Evolutionary conservation across 2,329 filamentous ascomycete genomes (phyloP).

Genomic region (Trichophyton verrucosum): DNA sequence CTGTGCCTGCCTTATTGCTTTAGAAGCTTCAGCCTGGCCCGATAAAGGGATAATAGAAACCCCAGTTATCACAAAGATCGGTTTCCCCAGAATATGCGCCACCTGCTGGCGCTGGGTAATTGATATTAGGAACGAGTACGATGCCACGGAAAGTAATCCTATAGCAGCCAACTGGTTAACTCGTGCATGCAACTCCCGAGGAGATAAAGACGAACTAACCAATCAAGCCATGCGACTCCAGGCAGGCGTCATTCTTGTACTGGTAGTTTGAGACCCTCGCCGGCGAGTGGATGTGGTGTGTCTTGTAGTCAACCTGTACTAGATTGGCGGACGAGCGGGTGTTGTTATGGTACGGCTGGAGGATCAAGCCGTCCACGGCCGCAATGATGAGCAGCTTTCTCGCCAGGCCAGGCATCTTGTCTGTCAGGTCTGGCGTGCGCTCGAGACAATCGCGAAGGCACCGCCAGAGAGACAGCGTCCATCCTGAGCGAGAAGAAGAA

Average conservation of each 20-base stretch:
- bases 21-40: constrained; percentile 60
- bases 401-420: constrained; percentile 58
- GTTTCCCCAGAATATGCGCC: constrained; percentile 67
- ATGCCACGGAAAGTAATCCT: constrained; percentile 78
- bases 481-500: constrained; percentile 1
- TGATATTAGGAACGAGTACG: constrained; percentile 69
- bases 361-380: constrained; percentile 66
- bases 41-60: constrained; percentile 81
- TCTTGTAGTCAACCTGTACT: constrained; percentile 59
- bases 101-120: constrained; percentile 81
- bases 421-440: not conserved
- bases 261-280: constrained; percentile 23
- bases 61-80: constrained; percentile 77
- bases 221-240: constrained; percentile 44
- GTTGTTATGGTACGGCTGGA: constrained; percentile 54
- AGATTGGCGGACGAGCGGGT: constrained; percentile 15
- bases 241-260: constrained; percentile 22
- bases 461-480: not conserved
- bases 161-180: not conserved
- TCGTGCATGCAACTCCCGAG: not conserved
- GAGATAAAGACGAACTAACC: constrained; percentile 33
- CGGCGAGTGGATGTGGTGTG: constrained; percentile 39
- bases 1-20: constrained; percentile 45
- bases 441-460: not conserved
- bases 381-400: constrained; percentile 72